Conservation (phyloP, 345 rosid genomes). For the Clarkia xantiana region DNA sequence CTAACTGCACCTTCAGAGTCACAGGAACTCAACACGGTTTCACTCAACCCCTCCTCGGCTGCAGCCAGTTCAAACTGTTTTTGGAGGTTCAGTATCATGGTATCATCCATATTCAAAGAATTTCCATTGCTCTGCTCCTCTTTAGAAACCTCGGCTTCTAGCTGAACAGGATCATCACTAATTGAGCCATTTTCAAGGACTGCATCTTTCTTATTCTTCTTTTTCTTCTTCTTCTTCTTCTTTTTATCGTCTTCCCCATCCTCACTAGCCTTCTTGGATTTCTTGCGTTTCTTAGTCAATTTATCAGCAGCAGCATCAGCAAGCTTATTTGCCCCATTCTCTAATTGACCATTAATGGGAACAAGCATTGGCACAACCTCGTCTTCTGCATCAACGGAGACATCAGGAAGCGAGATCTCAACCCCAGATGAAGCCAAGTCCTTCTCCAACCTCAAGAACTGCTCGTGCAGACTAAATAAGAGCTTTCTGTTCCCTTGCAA, state of each 20-base stretch:
- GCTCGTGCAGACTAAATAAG: conserved; percentile 44
- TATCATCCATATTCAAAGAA: conserved; percentile 24
- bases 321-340: conserved; percentile 17
- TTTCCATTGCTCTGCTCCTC: conserved; percentile 14
- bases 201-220: conserved; percentile 13
- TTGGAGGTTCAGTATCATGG: conserved; percentile 68
- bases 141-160: conserved; percentile 8
- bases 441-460: conserved; percentile 67
- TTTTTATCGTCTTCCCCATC: conserved; percentile 20
- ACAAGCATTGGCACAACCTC: conserved; percentile 45
- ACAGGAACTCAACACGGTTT: conserved; percentile 28
- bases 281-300: conserved; percentile 34
- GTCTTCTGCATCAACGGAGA: conserved; percentile 10
- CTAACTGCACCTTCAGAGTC: conserved; percentile 18
- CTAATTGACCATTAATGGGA: conserved; percentile 21
- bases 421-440: conserved; percentile 31
- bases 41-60: conserved; percentile 36
- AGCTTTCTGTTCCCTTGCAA: conserved; percentile 79
- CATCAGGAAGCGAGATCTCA: conserved; percentile 27
- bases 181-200: conserved; percentile 7
- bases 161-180: conserved; percentile 8
- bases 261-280: conserved; percentile 22
- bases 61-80: conserved; percentile 88
- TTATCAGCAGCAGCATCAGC: conserved; percentile 18
- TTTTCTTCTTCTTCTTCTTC: conserved; percentile 11